A percentile compares a stretch with the other conserved stretches of the same genome.
Conservation (phyloP, 371 early-diverging fungal species). For the Encephalitozoon hellem region DNA sequence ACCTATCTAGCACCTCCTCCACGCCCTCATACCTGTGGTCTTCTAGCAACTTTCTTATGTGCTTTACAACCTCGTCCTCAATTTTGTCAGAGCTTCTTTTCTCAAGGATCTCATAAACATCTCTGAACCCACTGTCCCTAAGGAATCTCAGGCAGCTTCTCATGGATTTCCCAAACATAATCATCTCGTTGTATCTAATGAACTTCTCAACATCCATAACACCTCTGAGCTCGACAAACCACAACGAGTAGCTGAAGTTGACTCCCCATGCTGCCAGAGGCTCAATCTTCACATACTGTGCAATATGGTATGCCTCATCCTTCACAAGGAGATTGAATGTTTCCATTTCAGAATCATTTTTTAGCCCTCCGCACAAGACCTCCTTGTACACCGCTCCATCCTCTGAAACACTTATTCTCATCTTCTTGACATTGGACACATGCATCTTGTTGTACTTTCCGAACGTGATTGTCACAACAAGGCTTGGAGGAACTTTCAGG, state of each 20-base stretch:
- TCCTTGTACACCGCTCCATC: slow-evolving; percentile 65
- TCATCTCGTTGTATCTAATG: not conserved
- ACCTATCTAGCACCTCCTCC: slow-evolving; percentile 61
- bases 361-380: slow-evolving; percentile 72
- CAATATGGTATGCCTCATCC: not conserved
- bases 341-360: slow-evolving; percentile 78
- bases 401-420: slow-evolving; percentile 71
- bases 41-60: slow-evolving; percentile 61
- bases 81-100: not conserved
- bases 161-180: not conserved
- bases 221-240: slow-evolving; percentile 78
- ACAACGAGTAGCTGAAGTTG: slow-evolving; percentile 83
- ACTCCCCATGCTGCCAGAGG: slow-evolving; percentile 77
- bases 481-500: slow-evolving; percentile 63
- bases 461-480: slow-evolving; percentile 67
- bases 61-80: not conserved
- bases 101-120: slow-evolving; percentile 65
- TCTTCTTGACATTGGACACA: slow-evolving; percentile 86
- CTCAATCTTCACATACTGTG: slow-evolving; percentile 72
- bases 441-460: slow-evolving; percentile 87
- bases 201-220: not conserved
- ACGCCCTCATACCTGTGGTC: slow-evolving; percentile 70
- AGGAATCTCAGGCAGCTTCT: not conserved
- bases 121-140: slow-evolving; percentile 12
- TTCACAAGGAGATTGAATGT: slow-evolving; percentile 66